Conservation (phyloP, 1,139 yeast species). For the Sugiyamaella xylanicola region DNA sequence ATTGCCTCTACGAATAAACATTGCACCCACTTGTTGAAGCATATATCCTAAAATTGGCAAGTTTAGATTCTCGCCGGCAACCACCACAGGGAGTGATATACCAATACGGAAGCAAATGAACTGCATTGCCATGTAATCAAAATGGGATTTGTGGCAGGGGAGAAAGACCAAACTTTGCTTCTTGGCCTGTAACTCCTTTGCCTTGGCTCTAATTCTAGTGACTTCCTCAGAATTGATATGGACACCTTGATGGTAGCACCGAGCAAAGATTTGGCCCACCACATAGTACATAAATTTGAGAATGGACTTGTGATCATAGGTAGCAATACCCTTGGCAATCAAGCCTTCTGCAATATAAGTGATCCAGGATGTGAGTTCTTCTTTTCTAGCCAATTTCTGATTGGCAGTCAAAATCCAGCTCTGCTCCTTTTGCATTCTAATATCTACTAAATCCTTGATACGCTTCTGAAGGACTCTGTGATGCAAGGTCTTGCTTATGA, state of each 20-base stretch:
- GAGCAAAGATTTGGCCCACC: slow-evolving; percentile 45
- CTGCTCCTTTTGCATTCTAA: slow-evolving; percentile 38
- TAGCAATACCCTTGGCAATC: slow-evolving; percentile 42
- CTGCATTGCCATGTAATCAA: slow-evolving; percentile 66
- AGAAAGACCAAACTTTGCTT: slow-evolving; percentile 45
- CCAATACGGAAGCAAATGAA: slow-evolving; percentile 59
- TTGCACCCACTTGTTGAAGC: slow-evolving; percentile 47
- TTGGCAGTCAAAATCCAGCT: slow-evolving; percentile 29
- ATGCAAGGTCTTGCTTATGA: slow-evolving; percentile 37
- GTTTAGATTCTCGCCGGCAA: slow-evolving; percentile 70
- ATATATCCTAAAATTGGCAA: slow-evolving; percentile 59
- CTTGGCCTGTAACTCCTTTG: slow-evolving; percentile 41
- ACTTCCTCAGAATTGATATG: slow-evolving; percentile 45
- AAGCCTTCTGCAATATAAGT: slow-evolving; percentile 38
- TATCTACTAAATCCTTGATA: slow-evolving; percentile 40
- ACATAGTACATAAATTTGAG: slow-evolving; percentile 43
- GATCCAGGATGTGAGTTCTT: slow-evolving; percentile 39
- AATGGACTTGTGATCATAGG: slow-evolving; percentile 40
- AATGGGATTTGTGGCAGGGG: slow-evolving; percentile 64
- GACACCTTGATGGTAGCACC: slow-evolving; percentile 49
- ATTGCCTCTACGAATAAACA: slow-evolving; percentile 49
- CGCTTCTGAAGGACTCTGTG: slow-evolving; percentile 39
- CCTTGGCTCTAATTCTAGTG: slow-evolving; percentile 40
- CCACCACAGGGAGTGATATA: slow-evolving; percentile 59
- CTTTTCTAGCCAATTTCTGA: slow-evolving; percentile 34